These are phyloP conservation scores for Stromatinia cepivora DNA, from an alignment of 2,329 filamentous ascomycete species.

Conservation along the genomic window DNA sequence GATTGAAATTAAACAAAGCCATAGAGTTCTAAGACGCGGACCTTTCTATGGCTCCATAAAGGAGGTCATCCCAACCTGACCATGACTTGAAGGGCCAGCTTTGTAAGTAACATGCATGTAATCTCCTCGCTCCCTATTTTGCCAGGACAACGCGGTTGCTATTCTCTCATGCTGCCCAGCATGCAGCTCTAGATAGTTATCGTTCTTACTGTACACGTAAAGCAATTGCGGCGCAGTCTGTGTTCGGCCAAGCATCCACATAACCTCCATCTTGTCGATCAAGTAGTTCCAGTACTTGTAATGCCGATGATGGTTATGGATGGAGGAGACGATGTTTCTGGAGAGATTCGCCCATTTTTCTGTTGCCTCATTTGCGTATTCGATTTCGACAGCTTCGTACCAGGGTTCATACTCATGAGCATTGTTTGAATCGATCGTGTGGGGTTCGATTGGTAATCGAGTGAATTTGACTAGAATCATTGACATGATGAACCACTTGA, in stretches of 20 bases:
- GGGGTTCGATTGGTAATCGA: background rate
- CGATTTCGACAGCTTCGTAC: background rate
- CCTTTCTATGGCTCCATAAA: conserved; percentile 2
- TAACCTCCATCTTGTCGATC: background rate
- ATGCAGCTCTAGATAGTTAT: background rate
- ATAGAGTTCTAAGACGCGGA: background rate
- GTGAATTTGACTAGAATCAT: conserved; percentile 1
- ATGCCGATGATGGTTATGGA: background rate
- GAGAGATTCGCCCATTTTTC: background rate
- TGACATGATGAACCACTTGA: background rate
- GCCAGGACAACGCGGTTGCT: background rate
- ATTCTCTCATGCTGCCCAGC: background rate
- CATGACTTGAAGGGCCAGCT: background rate
- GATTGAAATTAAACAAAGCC: too few relatives aligned
- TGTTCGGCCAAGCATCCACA: background rate
- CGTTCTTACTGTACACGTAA: background rate
- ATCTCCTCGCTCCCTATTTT: background rate
- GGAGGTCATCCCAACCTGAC: background rate
- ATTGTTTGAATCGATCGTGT: background rate
- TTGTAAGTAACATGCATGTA: background rate
- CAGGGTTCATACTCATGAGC: background rate
- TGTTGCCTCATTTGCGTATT: accelerated
- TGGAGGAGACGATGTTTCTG: background rate
- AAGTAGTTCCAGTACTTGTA: conserved; percentile 4
- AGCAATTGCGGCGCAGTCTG: background rate